phyloP scores from a whole-genome alignment of 169 alveolate genomes.

The Cryptosporidium sp. region DNA sequence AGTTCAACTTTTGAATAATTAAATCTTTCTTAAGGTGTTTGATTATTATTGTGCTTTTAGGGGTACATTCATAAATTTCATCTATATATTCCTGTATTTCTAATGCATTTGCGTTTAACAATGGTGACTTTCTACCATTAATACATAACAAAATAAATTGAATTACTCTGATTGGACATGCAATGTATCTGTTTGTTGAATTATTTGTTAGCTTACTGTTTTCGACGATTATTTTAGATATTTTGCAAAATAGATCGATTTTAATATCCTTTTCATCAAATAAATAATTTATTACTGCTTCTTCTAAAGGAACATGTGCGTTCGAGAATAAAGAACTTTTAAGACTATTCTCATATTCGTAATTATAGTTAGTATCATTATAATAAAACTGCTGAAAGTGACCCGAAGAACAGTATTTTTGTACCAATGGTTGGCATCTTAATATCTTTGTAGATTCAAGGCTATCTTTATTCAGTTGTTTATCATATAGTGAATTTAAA shows the following conservation, averaged over 20 bases:
- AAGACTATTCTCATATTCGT: not conserved
- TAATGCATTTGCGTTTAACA: constrained; percentile 35
- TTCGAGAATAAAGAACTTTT: not conserved
- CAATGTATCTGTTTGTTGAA: not conserved
- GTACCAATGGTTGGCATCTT: constrained; percentile 22
- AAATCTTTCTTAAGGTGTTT: constrained; percentile 34
- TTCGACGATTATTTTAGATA: constrained; percentile 13
- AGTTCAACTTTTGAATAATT: not conserved
- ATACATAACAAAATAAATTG: constrained; percentile 53
- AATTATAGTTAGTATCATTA: not conserved
- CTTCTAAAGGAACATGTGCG: constrained; percentile 6
- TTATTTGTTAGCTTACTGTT: constrained; percentile 12
- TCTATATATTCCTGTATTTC: constrained; percentile 51
- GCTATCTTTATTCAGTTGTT: not conserved
- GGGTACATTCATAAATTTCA: constrained; percentile 53
- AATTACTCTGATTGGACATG: constrained; percentile 56
- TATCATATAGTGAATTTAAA: not conserved
- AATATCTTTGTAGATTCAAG: not conserved
- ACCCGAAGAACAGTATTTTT: not conserved
- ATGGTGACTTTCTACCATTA: constrained; percentile 33
- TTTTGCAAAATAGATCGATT: constrained; percentile 9
- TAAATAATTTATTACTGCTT: constrained; percentile 15
- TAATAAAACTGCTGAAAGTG: not conserved
- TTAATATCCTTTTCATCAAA: constrained; percentile 1
- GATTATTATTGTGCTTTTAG: constrained; percentile 16